Percentiles rank a stretch among this genome's conserved stretches.
phyloP scores from a whole-genome alignment of 1,284 basidiomycete species.

The Farysia itapuensis region DNA sequence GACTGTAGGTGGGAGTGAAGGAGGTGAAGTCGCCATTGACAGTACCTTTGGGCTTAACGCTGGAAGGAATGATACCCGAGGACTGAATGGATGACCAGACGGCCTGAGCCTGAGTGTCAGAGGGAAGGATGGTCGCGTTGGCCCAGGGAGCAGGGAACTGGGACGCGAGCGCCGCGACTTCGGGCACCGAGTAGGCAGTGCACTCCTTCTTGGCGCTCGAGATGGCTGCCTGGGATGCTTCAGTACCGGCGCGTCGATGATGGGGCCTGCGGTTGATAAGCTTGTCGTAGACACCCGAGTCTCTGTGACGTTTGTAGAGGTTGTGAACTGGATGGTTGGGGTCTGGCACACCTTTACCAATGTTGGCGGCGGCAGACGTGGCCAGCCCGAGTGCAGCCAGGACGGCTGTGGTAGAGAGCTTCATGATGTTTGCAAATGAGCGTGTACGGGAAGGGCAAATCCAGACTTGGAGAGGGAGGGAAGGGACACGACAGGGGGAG shows the following conservation, averaged over 20 bases:
- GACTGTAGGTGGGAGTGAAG: conserved; percentile 32
- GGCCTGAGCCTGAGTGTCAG: conserved; percentile 59
- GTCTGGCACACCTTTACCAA: conserved; percentile 43
- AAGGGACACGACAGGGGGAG: too few species aligned
- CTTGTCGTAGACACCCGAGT: conserved; percentile 32
- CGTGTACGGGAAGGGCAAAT: background rate
- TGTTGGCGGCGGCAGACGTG: conserved; percentile 32
- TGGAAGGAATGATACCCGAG: conserved; percentile 56
- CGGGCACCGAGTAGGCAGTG: conserved; percentile 42
- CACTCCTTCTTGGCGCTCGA: conserved; percentile 31
- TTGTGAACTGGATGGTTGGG: conserved; percentile 16
- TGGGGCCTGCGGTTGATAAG: conserved; percentile 22
- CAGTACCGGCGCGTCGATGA: conserved; percentile 25
- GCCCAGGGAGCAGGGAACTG: conserved; percentile 56
- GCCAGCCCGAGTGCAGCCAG: conserved; percentile 27
- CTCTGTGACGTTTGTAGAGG: conserved; percentile 31
- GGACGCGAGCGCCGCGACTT: conserved; percentile 31
- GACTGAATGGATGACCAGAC: conserved; percentile 54
- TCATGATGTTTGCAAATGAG: conserved; percentile 8
- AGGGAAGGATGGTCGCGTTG: conserved; percentile 58
- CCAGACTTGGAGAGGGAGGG: background rate
- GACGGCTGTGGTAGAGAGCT: conserved; percentile 26
- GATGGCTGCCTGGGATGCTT: conserved; percentile 34
- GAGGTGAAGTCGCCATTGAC: conserved; percentile 27
- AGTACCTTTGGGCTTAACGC: conserved; percentile 58